A percentile compares a stretch with the other conserved stretches of the same genome.
Evolutionary conservation across 768 basidiomycete species (phyloP).

Genomic region (Tulasnella sp.): DNA sequence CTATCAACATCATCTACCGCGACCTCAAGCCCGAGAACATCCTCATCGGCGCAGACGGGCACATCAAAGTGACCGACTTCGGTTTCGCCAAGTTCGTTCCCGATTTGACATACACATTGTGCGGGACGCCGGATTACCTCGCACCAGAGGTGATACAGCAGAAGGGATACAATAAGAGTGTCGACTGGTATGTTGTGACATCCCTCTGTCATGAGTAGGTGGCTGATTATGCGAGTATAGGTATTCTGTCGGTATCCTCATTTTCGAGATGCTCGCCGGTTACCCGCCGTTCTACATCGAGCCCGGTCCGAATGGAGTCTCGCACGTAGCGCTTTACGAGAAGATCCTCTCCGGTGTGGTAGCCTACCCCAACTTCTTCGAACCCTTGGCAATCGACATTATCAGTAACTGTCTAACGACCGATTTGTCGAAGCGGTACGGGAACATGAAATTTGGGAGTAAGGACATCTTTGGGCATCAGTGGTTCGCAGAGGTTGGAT

Average conservation of each 20-base stretch:
- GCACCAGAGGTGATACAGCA: constrained; percentile 62
- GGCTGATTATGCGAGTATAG: not conserved
- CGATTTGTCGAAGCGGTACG: constrained; percentile 80
- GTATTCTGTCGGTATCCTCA: constrained; percentile 92
- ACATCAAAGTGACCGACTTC: constrained; percentile 95
- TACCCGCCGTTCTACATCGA: constrained; percentile 93
- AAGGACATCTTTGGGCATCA: constrained; percentile 86
- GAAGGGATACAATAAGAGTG: constrained; percentile 78
- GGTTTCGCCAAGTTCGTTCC: constrained; percentile 88
- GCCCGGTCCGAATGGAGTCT: constrained; percentile 36
- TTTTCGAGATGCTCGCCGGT: constrained; percentile 96
- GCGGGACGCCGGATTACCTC: constrained; percentile 92
- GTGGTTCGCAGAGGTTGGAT: constrained; percentile 93
- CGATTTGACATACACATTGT: constrained; percentile 88
- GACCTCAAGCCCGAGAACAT: constrained; percentile 98
- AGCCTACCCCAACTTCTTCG: constrained; percentile 65
- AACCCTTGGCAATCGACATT: constrained; percentile 72
- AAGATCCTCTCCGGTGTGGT: constrained; percentile 74
- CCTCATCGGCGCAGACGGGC: constrained; percentile 83
- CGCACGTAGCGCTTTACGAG: constrained; percentile 78
- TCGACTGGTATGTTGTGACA: constrained; percentile 58
- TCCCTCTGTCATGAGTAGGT: not conserved
- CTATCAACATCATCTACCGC: constrained; percentile 84
- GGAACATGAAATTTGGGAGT: constrained; percentile 79
- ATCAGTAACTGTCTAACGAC: constrained; percentile 84